Base-by-base conservation (phyloP, 768 basidiomycete species). In the Pisolithus marmoratus region DNA sequence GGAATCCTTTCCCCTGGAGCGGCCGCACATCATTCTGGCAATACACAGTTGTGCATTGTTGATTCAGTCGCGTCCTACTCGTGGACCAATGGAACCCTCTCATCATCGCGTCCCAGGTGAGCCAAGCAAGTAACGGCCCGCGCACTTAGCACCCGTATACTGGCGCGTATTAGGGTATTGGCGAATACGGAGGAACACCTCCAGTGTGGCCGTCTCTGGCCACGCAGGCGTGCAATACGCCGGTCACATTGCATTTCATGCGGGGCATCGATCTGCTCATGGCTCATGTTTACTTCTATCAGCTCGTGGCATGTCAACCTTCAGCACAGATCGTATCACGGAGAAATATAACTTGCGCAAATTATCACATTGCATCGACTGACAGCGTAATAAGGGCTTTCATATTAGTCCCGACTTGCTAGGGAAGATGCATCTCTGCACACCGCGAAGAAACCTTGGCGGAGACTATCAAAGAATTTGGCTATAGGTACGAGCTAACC, bases 271-370 rank as follows among this genome's bases (percentile, higher is more conserved):
- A 63, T 66, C 65, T 8, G 57, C 76, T 0, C 62, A 81, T 53
- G 57, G 3, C 84, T 87, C 11, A 69, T 87, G 54, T 70, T 89
- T 48, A 73, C 70, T 23, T 81, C 86, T 2, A 79, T 82, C 20
- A 80, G 84, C 58, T 67, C 57, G n/a, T 20, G 69, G 58, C 56
- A 69, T 54, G 55, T 55, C 24, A 41, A 56, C 44, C 69, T 63
- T 49, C n/a, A 54, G 11, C 60, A 66, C 38, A 17, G 68, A 79
- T 42, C 48, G 69, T n/a, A 69, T 88, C 54, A 81, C 84, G 0
- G 85, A 87, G 58, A 74, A 87, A 24, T 88, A 87, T 58, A 73
- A 72, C 23, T 67, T 88, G 17, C 75, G 85, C 24, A 86, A 85
- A 63, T 67, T 89, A 38, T 59, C 81, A 20, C 72, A 80, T 23